Percentiles rank a stretch among this genome's conserved stretches.
These are phyloP conservation scores for Capsella rubella DNA, from an alignment of 441 rosid species.

Conservation along the genomic window DNA sequence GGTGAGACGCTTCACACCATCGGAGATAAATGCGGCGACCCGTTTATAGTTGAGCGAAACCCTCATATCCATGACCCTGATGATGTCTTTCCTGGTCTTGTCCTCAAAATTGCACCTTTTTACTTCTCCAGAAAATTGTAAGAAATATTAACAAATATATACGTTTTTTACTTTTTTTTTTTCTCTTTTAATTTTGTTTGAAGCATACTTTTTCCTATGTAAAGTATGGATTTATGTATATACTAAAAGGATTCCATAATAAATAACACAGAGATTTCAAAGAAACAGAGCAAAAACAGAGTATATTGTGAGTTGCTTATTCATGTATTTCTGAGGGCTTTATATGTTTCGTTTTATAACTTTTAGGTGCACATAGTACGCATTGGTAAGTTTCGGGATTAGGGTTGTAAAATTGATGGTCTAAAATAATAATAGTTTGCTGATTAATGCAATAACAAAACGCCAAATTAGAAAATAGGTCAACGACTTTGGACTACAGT, in stretches of 20 bases:
- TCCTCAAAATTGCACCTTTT: constrained; percentile 74
- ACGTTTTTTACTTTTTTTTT: background rate
- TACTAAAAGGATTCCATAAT: constrained; percentile 4
- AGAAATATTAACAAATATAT: background rate
- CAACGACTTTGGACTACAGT: constrained; percentile 17
- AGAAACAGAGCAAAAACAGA: constrained; percentile 42
- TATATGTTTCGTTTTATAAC: background rate
- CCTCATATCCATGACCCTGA: constrained; percentile 98
- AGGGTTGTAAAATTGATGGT: background rate
- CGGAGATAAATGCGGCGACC: constrained; percentile 90
- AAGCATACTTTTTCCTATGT: constrained; percentile 10
- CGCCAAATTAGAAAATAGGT: constrained; percentile 17
- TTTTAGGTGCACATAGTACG: background rate
- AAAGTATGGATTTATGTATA: constrained; percentile 26
- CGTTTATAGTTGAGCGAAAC: constrained; percentile 90
- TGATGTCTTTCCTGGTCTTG: constrained; percentile 94
- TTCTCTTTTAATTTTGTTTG: constrained; percentile 6
- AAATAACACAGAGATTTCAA: constrained; percentile 10
- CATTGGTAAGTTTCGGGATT: background rate
- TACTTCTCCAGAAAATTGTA: constrained; percentile 40
- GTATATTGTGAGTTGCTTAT: background rate
- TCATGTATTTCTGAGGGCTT: constrained; percentile 19
- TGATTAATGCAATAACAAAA: constrained; percentile 24
- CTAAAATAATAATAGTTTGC: background rate
- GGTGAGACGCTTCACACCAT: constrained; percentile 92